phyloP scores from a whole-genome alignment of 2,329 filamentous ascomycete genomes.

The Scedosporium dehoogii region DNA sequence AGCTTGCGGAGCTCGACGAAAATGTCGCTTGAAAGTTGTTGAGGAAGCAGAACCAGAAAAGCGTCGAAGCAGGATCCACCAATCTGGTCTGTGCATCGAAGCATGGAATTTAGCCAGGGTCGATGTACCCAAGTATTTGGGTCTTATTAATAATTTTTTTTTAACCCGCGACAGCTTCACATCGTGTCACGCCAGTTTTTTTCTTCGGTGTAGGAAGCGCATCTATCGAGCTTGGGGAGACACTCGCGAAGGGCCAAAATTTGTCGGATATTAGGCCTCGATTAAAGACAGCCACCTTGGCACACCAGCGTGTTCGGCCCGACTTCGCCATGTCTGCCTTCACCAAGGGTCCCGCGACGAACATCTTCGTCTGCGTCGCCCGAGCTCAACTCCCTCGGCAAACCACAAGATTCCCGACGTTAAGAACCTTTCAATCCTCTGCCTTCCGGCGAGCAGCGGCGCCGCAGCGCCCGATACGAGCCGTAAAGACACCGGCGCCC shows the following conservation, averaged over 20 bases:
- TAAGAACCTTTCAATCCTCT: slow-evolving; percentile 9
- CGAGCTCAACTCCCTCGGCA: slow-evolving; percentile 6
- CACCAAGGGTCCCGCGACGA: neutral
- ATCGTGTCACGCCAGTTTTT: neutral
- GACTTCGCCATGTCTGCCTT: slow-evolving; percentile 4
- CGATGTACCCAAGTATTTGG: neutral
- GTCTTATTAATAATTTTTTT: neutral
- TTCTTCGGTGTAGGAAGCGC: neutral
- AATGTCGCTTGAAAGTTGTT: slow-evolving; percentile 5
- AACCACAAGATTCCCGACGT: neutral
- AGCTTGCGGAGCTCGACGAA: slow-evolving; percentile 1
- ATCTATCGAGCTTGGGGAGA: neutral
- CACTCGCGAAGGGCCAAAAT: neutral
- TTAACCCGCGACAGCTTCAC: neutral
- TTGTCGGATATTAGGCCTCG: neutral
- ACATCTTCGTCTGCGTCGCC: slow-evolving; percentile 3
- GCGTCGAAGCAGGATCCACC: neutral
- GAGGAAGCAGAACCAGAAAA: neutral
- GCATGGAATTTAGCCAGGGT: neutral
- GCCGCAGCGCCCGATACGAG: neutral
- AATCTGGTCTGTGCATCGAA: neutral
- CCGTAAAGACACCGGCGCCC: neutral
- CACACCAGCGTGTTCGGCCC: neutral
- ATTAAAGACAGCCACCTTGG: neutral
- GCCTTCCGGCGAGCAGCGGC: slow-evolving; percentile 1